Conservation (phyloP, 345 rosid genomes). For the Gossypium stocksii region DNA sequence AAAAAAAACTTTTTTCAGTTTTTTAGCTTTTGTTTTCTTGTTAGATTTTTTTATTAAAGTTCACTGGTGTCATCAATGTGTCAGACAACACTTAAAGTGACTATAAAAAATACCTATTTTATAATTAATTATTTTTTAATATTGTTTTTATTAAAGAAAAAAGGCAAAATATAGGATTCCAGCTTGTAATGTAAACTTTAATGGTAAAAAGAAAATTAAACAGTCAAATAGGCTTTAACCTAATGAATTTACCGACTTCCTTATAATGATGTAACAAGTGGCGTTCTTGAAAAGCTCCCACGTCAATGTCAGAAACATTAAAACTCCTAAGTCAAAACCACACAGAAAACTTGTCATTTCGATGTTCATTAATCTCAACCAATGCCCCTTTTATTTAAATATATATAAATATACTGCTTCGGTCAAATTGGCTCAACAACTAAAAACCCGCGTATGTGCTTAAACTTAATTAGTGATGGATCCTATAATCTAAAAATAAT, state of each 20-base stretch:
- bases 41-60: no score
- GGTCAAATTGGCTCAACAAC: neutral
- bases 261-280: neutral
- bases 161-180: no score
- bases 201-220: no score
- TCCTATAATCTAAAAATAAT: no score
- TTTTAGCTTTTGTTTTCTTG: no score
- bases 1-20: no score
- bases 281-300: neutral
- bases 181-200: no score
- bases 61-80: rapidly evolving
- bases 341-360: neutral
- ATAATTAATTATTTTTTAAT: no score
- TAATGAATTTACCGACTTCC: neutral
- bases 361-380: neutral
- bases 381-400: no score
- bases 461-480: neutral
- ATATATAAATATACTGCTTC: neutral
- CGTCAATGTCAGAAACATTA: neutral
- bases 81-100: rapidly evolving
- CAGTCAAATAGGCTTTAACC: no score
- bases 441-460: neutral
- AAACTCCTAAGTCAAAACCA: neutral
- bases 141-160: no score
- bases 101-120: no score